Base-by-base conservation (phyloP, 805 yeast species). In the Starmerella ratchasimensis region DNA sequence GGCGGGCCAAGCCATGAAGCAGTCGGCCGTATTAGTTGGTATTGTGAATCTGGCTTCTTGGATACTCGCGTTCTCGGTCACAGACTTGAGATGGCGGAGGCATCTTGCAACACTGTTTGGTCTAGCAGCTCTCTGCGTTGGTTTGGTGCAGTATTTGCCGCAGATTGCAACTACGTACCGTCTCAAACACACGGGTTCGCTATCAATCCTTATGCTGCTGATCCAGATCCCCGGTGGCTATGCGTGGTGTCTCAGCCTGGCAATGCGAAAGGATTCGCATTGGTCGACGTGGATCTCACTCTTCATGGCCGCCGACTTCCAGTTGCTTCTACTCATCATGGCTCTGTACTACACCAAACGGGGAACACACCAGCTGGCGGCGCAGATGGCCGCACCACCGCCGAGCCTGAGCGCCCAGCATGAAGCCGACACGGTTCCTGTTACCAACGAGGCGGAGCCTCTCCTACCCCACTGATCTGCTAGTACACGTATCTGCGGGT, bases 141-240 rank as follows among this genome's bases (percentile, higher is more conserved):
- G 93, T 0, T 62, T 73, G 15, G 56, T 76, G 23, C 93, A 82
- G 58, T 82, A 80, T 50, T 59, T 81, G 35, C 94, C 94, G 1
- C 94, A 82, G 56, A 65, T 82, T 8, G 56, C 62, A 45, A 80
- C 86, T 28, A 82, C 94, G 0, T 77, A 64, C 49, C 51, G 44
- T 1, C 63, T 82, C 42, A 76, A 77, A 50, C 84, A 75, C 46
- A 76, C 93, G 0, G 94, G 94, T 8, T 75, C 84, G 1, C 63
- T 82, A 17, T 80, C 93, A 0, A 63, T 80, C 9, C 69, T 74
- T 5, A 80, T 80, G 83, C 79, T 82, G 88, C 60, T 74, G 30
- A 68, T 83, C 45, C 94, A 82, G 55, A 80, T 93, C 15, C 94
- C 94, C 0, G 94, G 94, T 13, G 94, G 94, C 14, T 77, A 69